Evolutionary conservation across 2,329 filamentous ascomycete genomes (phyloP), one percentile per base, ranked within the genome.

Genomic region (Aspergillus aculeatinus): DNA sequence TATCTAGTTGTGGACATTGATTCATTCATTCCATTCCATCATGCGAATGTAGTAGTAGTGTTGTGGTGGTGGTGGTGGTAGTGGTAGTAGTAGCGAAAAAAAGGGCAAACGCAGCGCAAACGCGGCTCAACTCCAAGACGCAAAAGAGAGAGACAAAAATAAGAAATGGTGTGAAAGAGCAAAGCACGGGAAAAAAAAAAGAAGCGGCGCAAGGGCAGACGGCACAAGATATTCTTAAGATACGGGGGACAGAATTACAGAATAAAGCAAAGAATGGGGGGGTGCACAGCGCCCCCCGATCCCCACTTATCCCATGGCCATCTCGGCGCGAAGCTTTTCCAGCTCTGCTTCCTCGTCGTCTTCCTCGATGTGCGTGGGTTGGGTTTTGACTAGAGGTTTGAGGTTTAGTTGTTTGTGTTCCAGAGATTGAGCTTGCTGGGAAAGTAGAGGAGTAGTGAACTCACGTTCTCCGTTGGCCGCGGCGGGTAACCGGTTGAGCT

Each of bases 291-390:
- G 48, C 44, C 49, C 51, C 51, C 16, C 21, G 25, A 9, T 10
- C 35, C n/a, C 25, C 27, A 16, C 0, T 55, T 48, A 71, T 78
- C 77, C 96, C 89, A 97, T 96, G 66, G 93, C 93, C 94, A 98
- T 98, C 79, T 97, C 94, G 39, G 92, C 93, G 76, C 96, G 92
- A 68, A 99, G 79, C 80, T 95, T 97, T 77, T 89, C 87, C 72
- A 98, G 82, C 80, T 98, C 94, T 70, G 89, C 94, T 77, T 98
- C 94, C 74, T 98, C 95, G 83, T 98, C 94, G 76, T 97, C 93
- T 76, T 96, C 92, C 73, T 90, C 87, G 75, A 62, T 74, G 72
- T 67, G 80, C 76, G 80, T 74, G 63, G 77, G 69, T 70, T 81
- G 81, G 63, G 77, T 77, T 74, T 77, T 79, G 67, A 77, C 78